These are phyloP conservation scores for Jasminum sambac DNA, from an alignment of 257 asterid genomes.

Conservation along the genomic window DNA sequence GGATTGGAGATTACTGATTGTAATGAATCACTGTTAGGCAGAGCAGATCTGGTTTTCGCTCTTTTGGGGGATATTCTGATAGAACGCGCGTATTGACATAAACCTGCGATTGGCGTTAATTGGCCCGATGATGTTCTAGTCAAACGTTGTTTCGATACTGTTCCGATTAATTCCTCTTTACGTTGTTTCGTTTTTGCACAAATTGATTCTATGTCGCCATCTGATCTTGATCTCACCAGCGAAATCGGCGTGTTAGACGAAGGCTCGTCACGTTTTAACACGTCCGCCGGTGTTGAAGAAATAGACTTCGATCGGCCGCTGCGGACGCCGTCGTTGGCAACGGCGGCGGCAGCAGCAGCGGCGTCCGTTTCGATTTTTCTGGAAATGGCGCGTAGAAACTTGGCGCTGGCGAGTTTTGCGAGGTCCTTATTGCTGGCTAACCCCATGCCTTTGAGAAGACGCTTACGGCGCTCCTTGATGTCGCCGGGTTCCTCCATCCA, in stretches of 20 bases:
- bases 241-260: slow-evolving; percentile 31
- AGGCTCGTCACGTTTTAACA: slow-evolving; percentile 22
- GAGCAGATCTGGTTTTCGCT: background rate
- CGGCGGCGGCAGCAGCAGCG: slow-evolving; percentile 13
- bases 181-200: slow-evolving; percentile 61
- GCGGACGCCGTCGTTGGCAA: background rate
- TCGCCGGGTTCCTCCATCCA: slow-evolving; percentile 94
- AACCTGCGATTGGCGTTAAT: slow-evolving; percentile 36
- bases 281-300: slow-evolving; percentile 28
- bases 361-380: slow-evolving; percentile 13
- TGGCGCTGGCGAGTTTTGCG: slow-evolving; percentile 51
- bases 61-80: slow-evolving; percentile 26
- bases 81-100: slow-evolving; percentile 31
- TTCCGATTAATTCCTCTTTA: slow-evolving; percentile 72
- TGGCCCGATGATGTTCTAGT: slow-evolving; percentile 66
- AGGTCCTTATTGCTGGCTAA: slow-evolving; percentile 72
- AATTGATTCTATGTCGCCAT: slow-evolving; percentile 60
- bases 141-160: slow-evolving; percentile 67
- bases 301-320: slow-evolving; percentile 27
- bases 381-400: slow-evolving; percentile 43
- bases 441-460: slow-evolving; percentile 92
- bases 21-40: slow-evolving; percentile 12
- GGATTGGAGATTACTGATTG: slow-evolving; percentile 32
- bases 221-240: slow-evolving; percentile 81
- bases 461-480: slow-evolving; percentile 71